A percentile compares a stretch with the other conserved stretches of the same genome.
Conservation (phyloP, 2,329 filamentous ascomycete genomes). For the Pestalotiopsis sp. region DNA sequence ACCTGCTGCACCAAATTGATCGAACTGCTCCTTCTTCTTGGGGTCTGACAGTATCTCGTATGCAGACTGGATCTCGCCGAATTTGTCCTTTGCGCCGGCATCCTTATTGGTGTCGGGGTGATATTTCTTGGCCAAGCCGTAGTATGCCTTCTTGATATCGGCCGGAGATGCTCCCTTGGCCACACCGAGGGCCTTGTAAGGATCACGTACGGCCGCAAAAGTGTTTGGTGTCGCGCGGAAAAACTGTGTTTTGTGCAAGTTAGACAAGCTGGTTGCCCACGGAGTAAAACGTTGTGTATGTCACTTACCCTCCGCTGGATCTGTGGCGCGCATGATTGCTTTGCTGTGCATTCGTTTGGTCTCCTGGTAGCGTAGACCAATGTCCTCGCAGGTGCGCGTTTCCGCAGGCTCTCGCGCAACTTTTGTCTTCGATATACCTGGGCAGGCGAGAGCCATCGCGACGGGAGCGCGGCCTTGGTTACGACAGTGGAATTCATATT, state of each 20-base stretch:
- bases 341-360: slow-evolving; percentile 15
- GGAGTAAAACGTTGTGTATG: neutral
- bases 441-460: slow-evolving; percentile 45
- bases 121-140: slow-evolving; percentile 94
- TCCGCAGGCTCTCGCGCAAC: slow-evolving; percentile 40
- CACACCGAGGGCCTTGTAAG: slow-evolving; percentile 85
- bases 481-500: slow-evolving; percentile 50
- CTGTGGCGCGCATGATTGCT: slow-evolving; percentile 7
- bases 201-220: slow-evolving; percentile 64
- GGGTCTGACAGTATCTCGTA: slow-evolving; percentile 93
- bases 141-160: slow-evolving; percentile 99
- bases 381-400: slow-evolving; percentile 27
- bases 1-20: slow-evolving; percentile 84
- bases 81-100: slow-evolving; percentile 87
- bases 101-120: slow-evolving; percentile 99
- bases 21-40: slow-evolving; percentile 89
- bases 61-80: slow-evolving; percentile 86
- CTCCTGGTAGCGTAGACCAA: slow-evolving; percentile 24
- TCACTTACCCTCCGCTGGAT: slow-evolving; percentile 10
- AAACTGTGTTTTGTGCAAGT: slow-evolving; percentile 31
- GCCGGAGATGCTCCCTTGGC: slow-evolving; percentile 74
- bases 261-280: neutral
- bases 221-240: slow-evolving; percentile 61
- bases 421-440: slow-evolving; percentile 40
- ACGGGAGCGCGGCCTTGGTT: slow-evolving; percentile 46